A percentile compares a stretch with the other conserved stretches of the same genome.
Conservation (phyloP, 2,329 filamentous ascomycete genomes). For the Teratosphaeriaceae sp. region DNA sequence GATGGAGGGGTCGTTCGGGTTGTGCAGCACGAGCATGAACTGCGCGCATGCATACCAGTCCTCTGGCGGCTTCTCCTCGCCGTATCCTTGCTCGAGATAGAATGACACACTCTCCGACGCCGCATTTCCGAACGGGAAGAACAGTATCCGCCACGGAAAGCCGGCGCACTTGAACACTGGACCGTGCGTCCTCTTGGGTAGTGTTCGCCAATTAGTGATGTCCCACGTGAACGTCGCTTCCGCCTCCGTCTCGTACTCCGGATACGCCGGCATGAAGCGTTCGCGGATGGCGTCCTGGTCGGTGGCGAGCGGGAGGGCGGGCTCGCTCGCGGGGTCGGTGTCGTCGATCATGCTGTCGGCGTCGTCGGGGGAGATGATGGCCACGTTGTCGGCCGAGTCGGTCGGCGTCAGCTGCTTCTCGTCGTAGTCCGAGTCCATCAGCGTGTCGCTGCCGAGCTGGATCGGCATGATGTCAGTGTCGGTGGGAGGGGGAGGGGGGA, state of each 20-base stretch:
- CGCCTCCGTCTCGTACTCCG: constrained; percentile 73
- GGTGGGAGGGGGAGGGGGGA: not conserved
- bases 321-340: constrained; percentile 34
- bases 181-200: constrained; percentile 77
- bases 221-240: constrained; percentile 79
- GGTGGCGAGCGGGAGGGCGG: constrained; percentile 47
- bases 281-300: constrained; percentile 79
- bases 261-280: constrained; percentile 65
- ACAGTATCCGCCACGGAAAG: constrained; percentile 87
- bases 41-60: constrained; percentile 97
- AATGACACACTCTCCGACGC: constrained; percentile 81
- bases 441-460: constrained; percentile 57
- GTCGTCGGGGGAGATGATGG: constrained; percentile 56
- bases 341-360: constrained; percentile 50
- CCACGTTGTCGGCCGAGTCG: constrained; percentile 38
- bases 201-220: constrained; percentile 71
- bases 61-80: constrained; percentile 65
- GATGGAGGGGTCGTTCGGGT: constrained; percentile 83
- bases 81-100: constrained; percentile 92
- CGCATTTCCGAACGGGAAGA: constrained; percentile 94
- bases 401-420: constrained; percentile 47
- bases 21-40: constrained; percentile 91
- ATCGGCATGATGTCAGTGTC: too few species aligned
- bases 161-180: constrained; percentile 81
- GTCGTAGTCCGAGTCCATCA: constrained; percentile 57